phyloP scores from a whole-genome alignment of 2,329 filamentous ascomycete species.

The Acephala macrosclerotiorum region DNA sequence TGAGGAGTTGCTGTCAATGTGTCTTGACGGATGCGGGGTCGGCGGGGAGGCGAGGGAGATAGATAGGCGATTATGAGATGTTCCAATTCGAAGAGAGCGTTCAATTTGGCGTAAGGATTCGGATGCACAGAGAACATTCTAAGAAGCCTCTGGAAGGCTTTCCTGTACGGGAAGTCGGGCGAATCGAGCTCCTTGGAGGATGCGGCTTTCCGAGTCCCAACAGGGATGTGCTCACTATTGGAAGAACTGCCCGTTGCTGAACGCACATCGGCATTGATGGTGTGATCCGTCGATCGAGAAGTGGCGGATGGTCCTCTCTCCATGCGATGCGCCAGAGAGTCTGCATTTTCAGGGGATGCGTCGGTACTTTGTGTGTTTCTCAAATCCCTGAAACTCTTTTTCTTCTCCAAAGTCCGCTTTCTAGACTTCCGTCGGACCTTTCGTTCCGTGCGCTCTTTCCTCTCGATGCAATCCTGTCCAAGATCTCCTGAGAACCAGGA shows the following conservation, averaged over 20 bases:
- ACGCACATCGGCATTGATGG: conserved; percentile 30
- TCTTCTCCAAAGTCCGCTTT: conserved; percentile 64
- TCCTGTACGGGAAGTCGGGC: conserved; percentile 77
- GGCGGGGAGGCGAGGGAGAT: conserved; percentile 55
- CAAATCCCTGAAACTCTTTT: conserved; percentile 73
- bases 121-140: conserved; percentile 89
- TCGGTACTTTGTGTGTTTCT: conserved; percentile 56
- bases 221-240: conserved; percentile 35
- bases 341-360: conserved; percentile 32
- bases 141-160: conserved; percentile 80
- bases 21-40: conserved; percentile 40
- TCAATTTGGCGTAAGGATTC: conserved; percentile 86
- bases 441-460: conserved; percentile 55
- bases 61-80: conserved; percentile 81
- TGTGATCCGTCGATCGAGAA: conserved; percentile 35
- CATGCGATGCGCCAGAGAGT: conserved; percentile 32
- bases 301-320: conserved; percentile 36
- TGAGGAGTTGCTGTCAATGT: conserved; percentile 48
- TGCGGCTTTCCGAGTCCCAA: conserved; percentile 31
- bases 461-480: conserved; percentile 70
- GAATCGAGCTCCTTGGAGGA: conserved; percentile 40
- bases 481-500: conserved; percentile 77
- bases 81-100: conserved; percentile 82
- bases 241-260: conserved; percentile 41
- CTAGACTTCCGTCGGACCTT: conserved; percentile 51